These are phyloP conservation scores for Pseudopithomyces chartarum DNA, from an alignment of 2,329 filamentous ascomycete genomes.

Conservation along the genomic window DNA sequence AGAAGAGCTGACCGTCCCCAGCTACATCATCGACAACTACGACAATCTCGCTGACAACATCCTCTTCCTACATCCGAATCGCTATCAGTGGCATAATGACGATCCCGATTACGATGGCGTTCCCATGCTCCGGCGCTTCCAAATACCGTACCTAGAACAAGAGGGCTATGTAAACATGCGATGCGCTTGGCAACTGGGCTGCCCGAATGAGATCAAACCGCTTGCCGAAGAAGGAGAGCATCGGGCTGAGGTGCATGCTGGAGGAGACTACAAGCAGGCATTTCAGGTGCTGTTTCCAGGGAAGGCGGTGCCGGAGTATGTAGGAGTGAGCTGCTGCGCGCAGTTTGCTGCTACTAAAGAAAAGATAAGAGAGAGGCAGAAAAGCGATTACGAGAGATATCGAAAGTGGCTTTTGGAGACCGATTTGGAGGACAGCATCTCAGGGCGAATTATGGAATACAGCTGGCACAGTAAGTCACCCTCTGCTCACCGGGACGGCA, in stretches of 20 bases:
- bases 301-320: constrained; percentile 46
- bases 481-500: neutral
- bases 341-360: constrained; percentile 59
- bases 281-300: constrained; percentile 57
- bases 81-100: constrained; percentile 58
- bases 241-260: constrained; percentile 52
- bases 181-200: constrained; percentile 59
- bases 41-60: constrained; percentile 46
- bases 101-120: constrained; percentile 58
- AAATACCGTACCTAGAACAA: constrained; percentile 53
- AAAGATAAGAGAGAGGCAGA: constrained; percentile 52
- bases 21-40: constrained; percentile 50
- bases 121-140: constrained; percentile 55
- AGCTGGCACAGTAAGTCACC: constrained; percentile 62
- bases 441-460: constrained; percentile 62
- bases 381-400: constrained; percentile 55
- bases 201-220: constrained; percentile 57
- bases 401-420: constrained; percentile 57
- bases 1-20: constrained; percentile 15
- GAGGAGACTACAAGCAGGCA: constrained; percentile 54
- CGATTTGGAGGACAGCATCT: constrained; percentile 53
- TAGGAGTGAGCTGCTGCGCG: constrained; percentile 60
- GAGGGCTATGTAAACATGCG: constrained; percentile 61
- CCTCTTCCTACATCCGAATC: constrained; percentile 49
- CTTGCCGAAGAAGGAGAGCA: constrained; percentile 48